phyloP scores from a whole-genome alignment of 352 stramenopile genomes.

The Phytopythium litorale region DNA sequence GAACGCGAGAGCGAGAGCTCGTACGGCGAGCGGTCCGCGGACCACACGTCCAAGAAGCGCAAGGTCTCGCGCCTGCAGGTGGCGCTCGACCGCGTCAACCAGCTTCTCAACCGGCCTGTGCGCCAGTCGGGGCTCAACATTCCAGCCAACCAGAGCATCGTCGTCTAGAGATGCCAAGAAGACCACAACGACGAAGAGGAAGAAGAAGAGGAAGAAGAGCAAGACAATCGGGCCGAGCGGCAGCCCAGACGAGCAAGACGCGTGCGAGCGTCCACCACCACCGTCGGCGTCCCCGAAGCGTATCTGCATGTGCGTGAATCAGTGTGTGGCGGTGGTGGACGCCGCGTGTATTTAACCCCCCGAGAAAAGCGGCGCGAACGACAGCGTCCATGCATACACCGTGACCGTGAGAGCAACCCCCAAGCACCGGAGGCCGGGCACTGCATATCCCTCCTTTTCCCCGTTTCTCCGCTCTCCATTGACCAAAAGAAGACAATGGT shows the following conservation, averaged over 20 bases:
- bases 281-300: not conserved
- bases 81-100: constrained; percentile 61
- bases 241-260: constrained; percentile 5
- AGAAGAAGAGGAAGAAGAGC: constrained; percentile 12
- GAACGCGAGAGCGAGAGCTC: constrained; percentile 11
- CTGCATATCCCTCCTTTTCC: not conserved
- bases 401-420: not conserved
- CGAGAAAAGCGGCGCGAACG: constrained; percentile 1
- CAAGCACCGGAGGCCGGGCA: not conserved
- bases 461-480: not conserved
- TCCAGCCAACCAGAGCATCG: constrained; percentile 58
- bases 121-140: constrained; percentile 68
- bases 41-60: constrained; percentile 46
- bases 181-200: constrained; percentile 11
- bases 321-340: constrained; percentile 3
- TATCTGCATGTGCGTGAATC: not conserved
- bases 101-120: constrained; percentile 70
- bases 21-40: constrained; percentile 15
- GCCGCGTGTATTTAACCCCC: not conserved
- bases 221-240: constrained; percentile 1
- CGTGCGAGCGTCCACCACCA: not conserved
- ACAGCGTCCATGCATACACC: constrained; percentile 2
- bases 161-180: constrained; percentile 39
- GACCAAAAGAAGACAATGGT: not conserved
- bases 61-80: constrained; percentile 68